Base-by-base conservation (phyloP, 2,329 filamentous ascomycete genomes). In the Paraconiothyrium brasiliense region DNA sequence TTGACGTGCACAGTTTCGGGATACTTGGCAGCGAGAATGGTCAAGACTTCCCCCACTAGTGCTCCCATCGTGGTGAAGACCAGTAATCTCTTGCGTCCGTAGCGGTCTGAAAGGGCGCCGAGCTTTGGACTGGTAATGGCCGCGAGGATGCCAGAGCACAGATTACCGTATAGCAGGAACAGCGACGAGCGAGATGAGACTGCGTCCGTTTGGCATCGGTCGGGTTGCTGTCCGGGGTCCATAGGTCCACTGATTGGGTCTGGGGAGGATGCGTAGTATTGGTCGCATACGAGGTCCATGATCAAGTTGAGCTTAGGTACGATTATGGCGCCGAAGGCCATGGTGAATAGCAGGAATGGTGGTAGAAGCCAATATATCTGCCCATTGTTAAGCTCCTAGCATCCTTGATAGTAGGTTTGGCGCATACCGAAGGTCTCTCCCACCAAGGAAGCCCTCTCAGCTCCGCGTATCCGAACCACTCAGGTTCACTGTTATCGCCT, bases 291-390 rank as follows among this genome's bases (percentile, higher is more conserved):
- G 32, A 99, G 84, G 60, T 90, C 86, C 63, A 97, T 84, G 64
- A 97, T 92, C 79, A 97, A 81, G 73, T 97, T 97, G 64, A 97
- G 84, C 76, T 91, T 95, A 10, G 94, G 94, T 9, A 97, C 92
- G 8, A 95, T 83, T 7, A 92, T 87, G 59, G 92, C 93, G 35
- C 94, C 95, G 77, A 95, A 94, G 0, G 94, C 93, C 57, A 96
- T 82, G 0, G 93, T 92, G 74, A 93, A 94, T 48, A 97, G 79
- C 59, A 91, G 84, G 78, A 94, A 95, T 0, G 93, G 92, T 0
- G 86, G 87, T 14, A 52, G 43, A 41, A 62, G 51, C 60, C 60
- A 57, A 37, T 49, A 62, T 32, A 62, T 58, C 60, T 62, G 20
- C 24, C 6, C n/a, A 20, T 32, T 30, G 16, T 63, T 41, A 61